phyloP scores from a whole-genome alignment of 345 rosid species.

The Eucalyptus erythrocorys region DNA sequence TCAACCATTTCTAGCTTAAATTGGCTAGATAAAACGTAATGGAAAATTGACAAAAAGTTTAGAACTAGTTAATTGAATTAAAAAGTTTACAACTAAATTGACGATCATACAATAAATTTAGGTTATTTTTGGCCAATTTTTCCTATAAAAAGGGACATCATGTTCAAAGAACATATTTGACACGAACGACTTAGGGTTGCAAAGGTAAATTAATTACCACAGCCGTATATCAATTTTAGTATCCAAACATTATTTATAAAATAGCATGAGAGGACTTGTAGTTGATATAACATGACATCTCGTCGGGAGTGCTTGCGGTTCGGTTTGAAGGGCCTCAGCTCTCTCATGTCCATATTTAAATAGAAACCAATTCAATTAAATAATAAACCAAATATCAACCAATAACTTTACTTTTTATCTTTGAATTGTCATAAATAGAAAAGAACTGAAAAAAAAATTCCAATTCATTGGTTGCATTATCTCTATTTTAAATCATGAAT shows the following conservation, averaged over 20 bases:
- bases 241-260: neutral
- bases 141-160: neutral
- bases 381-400: neutral
- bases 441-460: too few species aligned
- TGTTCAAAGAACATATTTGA: neutral
- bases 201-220: neutral
- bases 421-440: neutral
- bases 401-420: neutral
- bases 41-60: neutral
- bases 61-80: neutral
- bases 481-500: neutral
- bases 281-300: neutral
- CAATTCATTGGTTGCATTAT: neutral
- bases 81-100: fast-evolving
- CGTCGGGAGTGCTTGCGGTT: neutral
- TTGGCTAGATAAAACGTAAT: fast-evolving
- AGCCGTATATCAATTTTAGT: neutral
- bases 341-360: neutral
- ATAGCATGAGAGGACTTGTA: neutral
- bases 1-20: neutral
- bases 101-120: fast-evolving
- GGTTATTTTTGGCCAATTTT: neutral
- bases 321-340: neutral
- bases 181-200: neutral
- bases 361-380: neutral